Base-by-base conservation (phyloP, 2,329 filamentous ascomycete species). In the Coniochaeta prunicola region DNA sequence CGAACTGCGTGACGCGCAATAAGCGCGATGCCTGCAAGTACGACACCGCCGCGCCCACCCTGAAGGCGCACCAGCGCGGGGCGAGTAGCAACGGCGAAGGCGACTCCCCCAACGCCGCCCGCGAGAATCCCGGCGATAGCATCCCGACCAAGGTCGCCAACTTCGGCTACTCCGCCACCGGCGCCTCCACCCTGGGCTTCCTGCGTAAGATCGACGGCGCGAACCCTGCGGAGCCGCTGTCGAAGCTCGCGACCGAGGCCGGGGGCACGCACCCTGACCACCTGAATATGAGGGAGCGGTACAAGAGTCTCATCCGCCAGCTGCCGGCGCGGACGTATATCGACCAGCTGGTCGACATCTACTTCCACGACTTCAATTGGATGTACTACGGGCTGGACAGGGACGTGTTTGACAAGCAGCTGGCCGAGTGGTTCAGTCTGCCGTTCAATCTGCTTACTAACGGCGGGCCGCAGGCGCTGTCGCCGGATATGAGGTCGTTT, bases 331-430 rank as follows among this genome's bases (percentile, higher is more conserved):
- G 77, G 59, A 71, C 71, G 26, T 80, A 81, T 65, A 77, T 85
- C 55, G 81, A 84, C 62, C 76, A 77, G 62, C 78, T 87, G 9
- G 71, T 82, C 15, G 73, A 73, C 15, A 73, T 82, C 9, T 87
- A 80, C 67, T 80, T 87, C 60, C 67, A 68, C n/a, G 76, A 84
- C 58, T 77, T 84, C 66, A 86, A 86, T 67, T 82, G 78, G 75
- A 79, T 82, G 59, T 86, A 87, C 68, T 80, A 76, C 63, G 71
- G 76, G 30, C 69, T 87, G 9, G 83, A 87, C 62, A 74, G 78
- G 56, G 76, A 77, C 24, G 68, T 80, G 7, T 84, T 86, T 61
- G 67, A 74, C 56, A 68, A 71, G 28, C 78, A 83, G 62, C 74
- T 86, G 42, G 70, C 74, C 1, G 74, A 79, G 57, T 87, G 84